Conservation (phyloP, 1,284 basidiomycete genomes). For the Phellinidium pouzarii region DNA sequence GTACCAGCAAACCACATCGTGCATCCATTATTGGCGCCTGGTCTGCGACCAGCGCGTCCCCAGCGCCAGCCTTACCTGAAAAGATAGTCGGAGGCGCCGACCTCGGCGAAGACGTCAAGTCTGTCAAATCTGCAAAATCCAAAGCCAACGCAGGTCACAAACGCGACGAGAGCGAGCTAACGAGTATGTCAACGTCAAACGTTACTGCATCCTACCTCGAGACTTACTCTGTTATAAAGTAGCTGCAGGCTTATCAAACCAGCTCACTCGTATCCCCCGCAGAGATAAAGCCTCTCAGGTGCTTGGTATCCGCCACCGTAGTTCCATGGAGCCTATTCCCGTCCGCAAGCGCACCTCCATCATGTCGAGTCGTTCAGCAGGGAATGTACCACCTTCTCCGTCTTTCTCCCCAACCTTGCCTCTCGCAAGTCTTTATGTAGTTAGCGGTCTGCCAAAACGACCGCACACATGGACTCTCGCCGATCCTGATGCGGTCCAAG, state of each 20-base stretch:
- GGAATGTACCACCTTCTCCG: slow-evolving; percentile 42
- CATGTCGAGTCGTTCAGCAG: slow-evolving; percentile 67
- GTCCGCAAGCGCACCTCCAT: slow-evolving; percentile 66
- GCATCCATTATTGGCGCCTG: slow-evolving; percentile 13
- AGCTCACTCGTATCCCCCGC: slow-evolving; percentile 20
- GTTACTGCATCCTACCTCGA: not conserved
- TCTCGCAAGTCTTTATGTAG: slow-evolving; percentile 77
- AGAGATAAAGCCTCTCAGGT: slow-evolving; percentile 60
- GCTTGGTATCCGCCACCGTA: slow-evolving; percentile 63
- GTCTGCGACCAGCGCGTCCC: slow-evolving; percentile 7
- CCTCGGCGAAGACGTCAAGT: slow-evolving; percentile 14
- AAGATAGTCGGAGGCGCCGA: slow-evolving; percentile 8
- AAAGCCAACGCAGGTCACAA: not conserved
- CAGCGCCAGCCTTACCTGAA: too few relatives aligned
- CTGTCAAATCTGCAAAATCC: slow-evolving; percentile 9
- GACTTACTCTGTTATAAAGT: not conserved
- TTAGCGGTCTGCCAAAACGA: slow-evolving; percentile 76
- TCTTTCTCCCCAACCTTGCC: slow-evolving; percentile 59
- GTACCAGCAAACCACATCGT: not conserved
- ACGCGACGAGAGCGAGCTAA: slow-evolving; percentile 14
- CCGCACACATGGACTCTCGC: slow-evolving; percentile 92
- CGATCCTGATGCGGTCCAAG: slow-evolving; percentile 80
- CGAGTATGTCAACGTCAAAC: slow-evolving; percentile 1
- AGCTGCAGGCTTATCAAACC: slow-evolving; percentile 8
- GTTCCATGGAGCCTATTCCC: slow-evolving; percentile 76